A percentile compares a stretch with the other conserved stretches of the same genome.
These are phyloP conservation scores for Xylaria acuta DNA, from an alignment of 495 filamentous ascomycete genomes.

Conservation along the genomic window DNA sequence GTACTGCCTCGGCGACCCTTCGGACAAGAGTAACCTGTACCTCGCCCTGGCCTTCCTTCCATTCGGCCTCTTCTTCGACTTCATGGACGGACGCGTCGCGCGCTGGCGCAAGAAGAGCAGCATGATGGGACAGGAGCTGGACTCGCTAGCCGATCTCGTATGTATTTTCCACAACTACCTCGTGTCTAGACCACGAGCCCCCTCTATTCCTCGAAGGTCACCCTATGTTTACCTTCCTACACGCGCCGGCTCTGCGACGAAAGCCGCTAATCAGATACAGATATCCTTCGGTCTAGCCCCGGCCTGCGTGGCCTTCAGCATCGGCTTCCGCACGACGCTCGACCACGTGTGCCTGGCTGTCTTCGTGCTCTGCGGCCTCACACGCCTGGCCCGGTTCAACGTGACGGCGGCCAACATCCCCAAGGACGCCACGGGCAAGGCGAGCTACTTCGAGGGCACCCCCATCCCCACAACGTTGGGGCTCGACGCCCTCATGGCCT, in stretches of 20 bases:
- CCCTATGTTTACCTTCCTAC: neutral
- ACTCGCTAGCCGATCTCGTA: conserved; percentile 97
- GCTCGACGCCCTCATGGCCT: conserved; percentile 85
- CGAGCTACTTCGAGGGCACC: conserved; percentile 93
- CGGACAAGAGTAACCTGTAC: conserved; percentile 71
- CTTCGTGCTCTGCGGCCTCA: conserved; percentile 95
- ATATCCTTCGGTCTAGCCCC: conserved; percentile 96
- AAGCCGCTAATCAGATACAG: conserved; percentile 51
- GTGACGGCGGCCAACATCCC: conserved; percentile 84
- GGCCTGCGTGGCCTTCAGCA: conserved; percentile 82
- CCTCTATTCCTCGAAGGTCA: neutral
- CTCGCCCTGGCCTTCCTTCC: conserved; percentile 87
- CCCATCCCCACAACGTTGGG: conserved; percentile 89
- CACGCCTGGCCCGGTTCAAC: conserved; percentile 94
- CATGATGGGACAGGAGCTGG: conserved; percentile 96
- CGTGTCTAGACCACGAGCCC: neutral
- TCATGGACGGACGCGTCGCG: conserved; percentile 96
- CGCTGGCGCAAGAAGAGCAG: conserved; percentile 94
- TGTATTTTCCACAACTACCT: conserved; percentile 24
- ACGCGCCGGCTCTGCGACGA: neutral
- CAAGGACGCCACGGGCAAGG: conserved; percentile 90
- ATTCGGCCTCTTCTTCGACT: conserved; percentile 96
- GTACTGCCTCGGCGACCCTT: conserved; percentile 81
- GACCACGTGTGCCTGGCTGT: conserved; percentile 86
- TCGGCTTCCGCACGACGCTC: conserved; percentile 84